A percentile compares a stretch with the other conserved stretches of the same genome.
Evolutionary conservation across 768 basidiomycete genomes (phyloP).

Genomic region (Polyporus arcularius): DNA sequence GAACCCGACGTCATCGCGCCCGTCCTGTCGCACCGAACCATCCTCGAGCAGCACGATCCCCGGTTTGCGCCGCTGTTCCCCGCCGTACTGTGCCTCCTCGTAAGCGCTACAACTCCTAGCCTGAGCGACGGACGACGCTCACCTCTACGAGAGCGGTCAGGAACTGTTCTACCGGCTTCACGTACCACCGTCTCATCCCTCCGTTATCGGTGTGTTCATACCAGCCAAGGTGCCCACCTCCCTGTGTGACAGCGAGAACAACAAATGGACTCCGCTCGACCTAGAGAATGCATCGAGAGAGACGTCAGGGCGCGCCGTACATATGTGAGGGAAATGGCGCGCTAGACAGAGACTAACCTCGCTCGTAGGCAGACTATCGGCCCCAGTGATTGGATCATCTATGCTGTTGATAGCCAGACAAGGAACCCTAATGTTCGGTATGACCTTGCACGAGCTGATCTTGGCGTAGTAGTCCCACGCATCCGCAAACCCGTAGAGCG

Average conservation of each 20-base stretch:
- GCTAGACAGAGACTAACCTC: slow-evolving; percentile 7
- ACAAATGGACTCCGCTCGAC: slow-evolving; percentile 17
- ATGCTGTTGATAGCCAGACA: slow-evolving; percentile 23
- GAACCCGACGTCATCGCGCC: slow-evolving; percentile 23
- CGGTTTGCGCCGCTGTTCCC: slow-evolving; percentile 6
- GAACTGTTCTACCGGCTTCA: slow-evolving; percentile 23
- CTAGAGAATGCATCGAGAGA: neutral
- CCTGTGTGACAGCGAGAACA: slow-evolving; percentile 20
- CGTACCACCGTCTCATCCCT: slow-evolving; percentile 22
- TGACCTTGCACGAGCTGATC: slow-evolving; percentile 17
- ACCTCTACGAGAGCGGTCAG: slow-evolving; percentile 25
- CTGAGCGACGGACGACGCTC: neutral
- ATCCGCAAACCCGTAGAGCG: slow-evolving; percentile 22
- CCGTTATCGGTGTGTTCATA: slow-evolving; percentile 18
- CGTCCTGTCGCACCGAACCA: slow-evolving; percentile 13
- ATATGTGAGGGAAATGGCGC: neutral
- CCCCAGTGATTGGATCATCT: slow-evolving; percentile 25
- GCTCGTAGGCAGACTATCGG: slow-evolving; percentile 9
- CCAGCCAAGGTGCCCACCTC: slow-evolving; percentile 29
- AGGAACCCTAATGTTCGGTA: slow-evolving; percentile 18
- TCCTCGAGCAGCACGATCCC: neutral
- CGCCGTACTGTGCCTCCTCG: slow-evolving; percentile 9
- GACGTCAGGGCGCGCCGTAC: neutral
- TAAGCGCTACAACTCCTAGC: neutral
- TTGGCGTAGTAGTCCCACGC: slow-evolving; percentile 21